Conservation (phyloP, 2,329 filamentous ascomycete genomes). For the Curvularia spicifera region DNA sequence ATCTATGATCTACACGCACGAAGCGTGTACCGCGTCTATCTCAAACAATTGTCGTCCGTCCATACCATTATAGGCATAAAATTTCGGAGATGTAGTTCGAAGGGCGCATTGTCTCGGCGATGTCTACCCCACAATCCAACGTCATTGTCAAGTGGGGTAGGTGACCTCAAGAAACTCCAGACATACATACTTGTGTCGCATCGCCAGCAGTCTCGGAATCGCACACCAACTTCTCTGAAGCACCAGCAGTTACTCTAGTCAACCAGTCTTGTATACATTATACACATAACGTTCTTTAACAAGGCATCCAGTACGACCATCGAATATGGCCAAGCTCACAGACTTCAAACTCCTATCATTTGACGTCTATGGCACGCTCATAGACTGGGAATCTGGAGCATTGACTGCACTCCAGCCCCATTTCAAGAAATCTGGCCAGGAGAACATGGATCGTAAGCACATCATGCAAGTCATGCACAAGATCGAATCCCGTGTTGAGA, state of each 20-base stretch:
- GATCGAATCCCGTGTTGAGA: constrained; percentile 60
- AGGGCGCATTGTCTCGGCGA: constrained; percentile 21
- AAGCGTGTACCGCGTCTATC: constrained; percentile 13
- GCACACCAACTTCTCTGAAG: background rate
- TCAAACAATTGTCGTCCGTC: background rate
- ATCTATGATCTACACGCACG: background rate
- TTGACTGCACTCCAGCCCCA: constrained; percentile 60
- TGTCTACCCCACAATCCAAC: constrained; percentile 16
- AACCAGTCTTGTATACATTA: background rate
- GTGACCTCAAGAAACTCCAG: background rate
- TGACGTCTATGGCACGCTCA: constrained; percentile 80
- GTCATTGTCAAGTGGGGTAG: constrained; percentile 24
- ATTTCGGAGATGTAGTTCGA: constrained; percentile 5
- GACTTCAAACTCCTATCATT: constrained; percentile 67
- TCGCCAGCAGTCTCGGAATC: background rate
- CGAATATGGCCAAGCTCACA: constrained; percentile 43
- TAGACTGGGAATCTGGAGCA: constrained; percentile 78
- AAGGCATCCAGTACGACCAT: background rate
- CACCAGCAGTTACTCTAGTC: background rate
- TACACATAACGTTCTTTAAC: background rate
- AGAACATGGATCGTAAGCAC: constrained; percentile 31
- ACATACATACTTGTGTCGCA: background rate
- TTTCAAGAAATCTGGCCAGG: constrained; percentile 46
- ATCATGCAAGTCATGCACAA: constrained; percentile 53
- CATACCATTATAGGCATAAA: background rate